Evolutionary conservation across 2,329 filamentous ascomycete species (phyloP), one percentile per base, ranked within the genome.

Genomic region (Pseudogymnoascus pannorum): DNA sequence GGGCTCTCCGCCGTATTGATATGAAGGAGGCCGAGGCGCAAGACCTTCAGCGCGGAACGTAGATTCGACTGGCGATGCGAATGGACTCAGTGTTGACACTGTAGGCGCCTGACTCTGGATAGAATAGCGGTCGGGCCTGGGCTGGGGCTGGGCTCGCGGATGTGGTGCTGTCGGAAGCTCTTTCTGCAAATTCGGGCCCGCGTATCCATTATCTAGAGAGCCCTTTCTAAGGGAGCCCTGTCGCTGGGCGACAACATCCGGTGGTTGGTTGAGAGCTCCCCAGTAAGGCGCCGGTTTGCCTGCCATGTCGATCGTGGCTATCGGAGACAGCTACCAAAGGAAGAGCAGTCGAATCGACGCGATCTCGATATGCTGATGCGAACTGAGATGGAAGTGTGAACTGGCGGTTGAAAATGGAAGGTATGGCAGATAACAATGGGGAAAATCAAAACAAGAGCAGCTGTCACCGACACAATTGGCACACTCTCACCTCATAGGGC

Each of bases 1-100:
- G 12, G 35, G 26, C 8, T 69, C 69, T 61, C 75, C 71, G 64
- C 72, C 75, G 72, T 80, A 81, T 61, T 80, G 78, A 61, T 82
- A 77, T 1, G 83, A 84, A n/a, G 81, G 76, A 38, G 84, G 84
- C 62, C 83, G 79, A 59, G 84, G 83, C 66, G 83, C 79, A 64
- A 86, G 76, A 24, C 82, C 83, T 66, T 79, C 75, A 60, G 72
- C 75, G 51, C 74, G 74, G 68, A 83, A 81, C 68, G 73, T 80
- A 29, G 81, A 78, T 60, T 76, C 72, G 48, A 77, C 78, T 42
- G 84, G 83, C 35, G 83, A 85, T 65, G 75, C 78, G 68, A 80
- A 79, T 51, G 83, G 81, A 67, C 81, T 85, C 69, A 81, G 77
- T 54, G 82, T 85, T 58, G 82, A 83, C 63, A 85, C 80, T 66